phyloP scores from a whole-genome alignment of 139 green algal genomes.

The Micromonas commoda region DNA sequence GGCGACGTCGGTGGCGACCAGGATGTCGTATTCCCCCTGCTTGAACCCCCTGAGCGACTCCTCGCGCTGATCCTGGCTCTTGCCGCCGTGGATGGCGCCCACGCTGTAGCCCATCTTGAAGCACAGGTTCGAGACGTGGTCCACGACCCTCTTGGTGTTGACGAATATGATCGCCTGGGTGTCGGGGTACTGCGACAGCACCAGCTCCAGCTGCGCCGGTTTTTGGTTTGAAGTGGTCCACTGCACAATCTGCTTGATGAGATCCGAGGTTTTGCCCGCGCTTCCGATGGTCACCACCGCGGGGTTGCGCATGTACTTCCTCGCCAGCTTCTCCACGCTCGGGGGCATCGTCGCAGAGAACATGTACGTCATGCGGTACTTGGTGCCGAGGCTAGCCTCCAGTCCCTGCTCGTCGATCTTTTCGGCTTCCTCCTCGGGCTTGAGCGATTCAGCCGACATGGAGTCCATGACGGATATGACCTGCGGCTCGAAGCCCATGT shows the following conservation, averaged over 20 bases:
- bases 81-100: conserved; percentile 85
- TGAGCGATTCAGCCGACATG: conserved; percentile 85
- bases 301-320: conserved; percentile 69
- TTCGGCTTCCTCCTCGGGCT: conserved; percentile 79
- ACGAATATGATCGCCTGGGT: conserved; percentile 91
- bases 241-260: conserved; percentile 81
- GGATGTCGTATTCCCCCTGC: conserved; percentile 79
- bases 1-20: conserved; percentile 96
- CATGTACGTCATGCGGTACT: conserved; percentile 99
- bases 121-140: neutral
- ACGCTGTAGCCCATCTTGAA: conserved; percentile 55
- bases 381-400: conserved; percentile 16
- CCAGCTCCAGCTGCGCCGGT: conserved; percentile 10
- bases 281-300: conserved; percentile 77
- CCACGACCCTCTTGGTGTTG: conserved; percentile 70
- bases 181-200: conserved; percentile 35
- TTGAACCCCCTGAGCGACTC: conserved; percentile 67
- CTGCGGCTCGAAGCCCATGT: conserved; percentile 97
- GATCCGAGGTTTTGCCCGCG: conserved; percentile 75
- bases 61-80: conserved; percentile 81
- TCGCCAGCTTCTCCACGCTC: conserved; percentile 62
- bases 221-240: conserved; percentile 49
- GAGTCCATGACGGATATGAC: conserved; percentile 57
- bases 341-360: conserved; percentile 95
- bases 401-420: conserved; percentile 30